Evolutionary conservation across 345 rosid genomes (phyloP).

Genomic region (Syzygium grande): DNA sequence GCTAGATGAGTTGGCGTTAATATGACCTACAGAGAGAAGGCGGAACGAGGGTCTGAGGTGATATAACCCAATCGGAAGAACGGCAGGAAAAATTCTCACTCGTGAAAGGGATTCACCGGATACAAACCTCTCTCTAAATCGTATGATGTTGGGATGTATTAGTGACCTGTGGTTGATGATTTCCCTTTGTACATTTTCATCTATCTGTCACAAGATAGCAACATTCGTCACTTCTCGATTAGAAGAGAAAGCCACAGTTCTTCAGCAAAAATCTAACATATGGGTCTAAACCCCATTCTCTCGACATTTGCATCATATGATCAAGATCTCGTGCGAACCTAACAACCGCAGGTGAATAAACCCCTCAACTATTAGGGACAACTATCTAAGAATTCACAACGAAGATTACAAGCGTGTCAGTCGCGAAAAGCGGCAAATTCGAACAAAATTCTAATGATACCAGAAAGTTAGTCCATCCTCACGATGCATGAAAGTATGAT

Average conservation of each 20-base stretch:
- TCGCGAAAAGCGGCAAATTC: not conserved
- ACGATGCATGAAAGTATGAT: not conserved
- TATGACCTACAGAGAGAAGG: conserved; percentile 36
- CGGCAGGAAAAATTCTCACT: not conserved
- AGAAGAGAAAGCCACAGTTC: not conserved
- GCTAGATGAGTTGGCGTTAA: conserved; percentile 82
- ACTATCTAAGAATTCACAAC: not conserved
- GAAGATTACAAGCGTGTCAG: not conserved
- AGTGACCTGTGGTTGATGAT: conserved; percentile 75
- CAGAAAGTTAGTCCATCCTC: not conserved
- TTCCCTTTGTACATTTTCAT: conserved; percentile 77
- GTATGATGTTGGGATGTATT: conserved; percentile 79
- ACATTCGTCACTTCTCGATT: not conserved
- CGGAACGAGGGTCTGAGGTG: not conserved
- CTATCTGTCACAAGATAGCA: conserved; percentile 38
- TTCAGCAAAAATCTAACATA: not conserved
- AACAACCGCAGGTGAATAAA: not conserved
- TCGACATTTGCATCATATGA: not conserved
- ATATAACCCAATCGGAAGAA: not conserved
- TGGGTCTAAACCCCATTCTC: not conserved
- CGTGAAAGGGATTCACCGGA: not conserved
- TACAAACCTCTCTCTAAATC: conserved; percentile 74
- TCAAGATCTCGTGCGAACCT: not conserved
- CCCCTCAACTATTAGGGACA: not conserved
- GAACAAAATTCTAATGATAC: not conserved